These are phyloP conservation scores for Afroboletus lepidellus DNA, from an alignment of 1,284 basidiomycete species.

Conservation along the genomic window DNA sequence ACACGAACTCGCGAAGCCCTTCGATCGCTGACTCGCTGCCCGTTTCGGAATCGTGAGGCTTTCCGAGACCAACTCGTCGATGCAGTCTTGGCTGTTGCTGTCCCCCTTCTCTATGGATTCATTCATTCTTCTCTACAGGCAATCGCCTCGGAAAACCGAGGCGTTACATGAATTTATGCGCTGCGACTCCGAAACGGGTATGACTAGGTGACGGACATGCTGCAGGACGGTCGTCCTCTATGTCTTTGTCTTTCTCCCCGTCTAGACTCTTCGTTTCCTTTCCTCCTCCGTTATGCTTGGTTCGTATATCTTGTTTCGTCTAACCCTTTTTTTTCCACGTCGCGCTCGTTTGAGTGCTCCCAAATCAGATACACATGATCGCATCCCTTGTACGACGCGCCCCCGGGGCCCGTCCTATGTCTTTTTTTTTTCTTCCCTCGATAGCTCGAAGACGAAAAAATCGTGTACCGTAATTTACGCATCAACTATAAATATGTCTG, in stretches of 20 bases:
- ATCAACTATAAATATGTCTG: constrained; percentile 37
- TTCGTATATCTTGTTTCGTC: constrained; percentile 17
- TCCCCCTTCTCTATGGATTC: constrained; percentile 38
- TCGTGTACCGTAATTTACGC: constrained; percentile 34
- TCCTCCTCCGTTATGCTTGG: constrained; percentile 19
- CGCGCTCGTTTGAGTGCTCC: not conserved
- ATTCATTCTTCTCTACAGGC: constrained; percentile 52
- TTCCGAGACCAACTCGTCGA: constrained; percentile 8
- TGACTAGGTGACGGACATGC: constrained; percentile 10
- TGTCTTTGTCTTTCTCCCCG: constrained; percentile 2
- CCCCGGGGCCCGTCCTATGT: not conserved
- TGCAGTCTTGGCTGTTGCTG: constrained; percentile 20
- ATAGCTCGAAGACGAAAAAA: constrained; percentile 19
- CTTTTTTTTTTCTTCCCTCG: not conserved
- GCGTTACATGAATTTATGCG: constrained; percentile 19
- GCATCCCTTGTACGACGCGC: constrained; percentile 24
- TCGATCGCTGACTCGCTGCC: not conserved
- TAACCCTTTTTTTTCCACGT: not conserved
- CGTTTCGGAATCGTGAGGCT: constrained; percentile 3
- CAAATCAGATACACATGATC: not conserved
- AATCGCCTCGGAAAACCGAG: constrained; percentile 24
- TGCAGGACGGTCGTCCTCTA: not conserved
- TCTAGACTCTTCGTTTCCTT: not conserved
- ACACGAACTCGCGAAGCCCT: not conserved
- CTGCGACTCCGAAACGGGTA: constrained; percentile 12